Evolutionary conservation across 306 rosid species (phyloP).

Genomic region (Prunus davidiana): DNA sequence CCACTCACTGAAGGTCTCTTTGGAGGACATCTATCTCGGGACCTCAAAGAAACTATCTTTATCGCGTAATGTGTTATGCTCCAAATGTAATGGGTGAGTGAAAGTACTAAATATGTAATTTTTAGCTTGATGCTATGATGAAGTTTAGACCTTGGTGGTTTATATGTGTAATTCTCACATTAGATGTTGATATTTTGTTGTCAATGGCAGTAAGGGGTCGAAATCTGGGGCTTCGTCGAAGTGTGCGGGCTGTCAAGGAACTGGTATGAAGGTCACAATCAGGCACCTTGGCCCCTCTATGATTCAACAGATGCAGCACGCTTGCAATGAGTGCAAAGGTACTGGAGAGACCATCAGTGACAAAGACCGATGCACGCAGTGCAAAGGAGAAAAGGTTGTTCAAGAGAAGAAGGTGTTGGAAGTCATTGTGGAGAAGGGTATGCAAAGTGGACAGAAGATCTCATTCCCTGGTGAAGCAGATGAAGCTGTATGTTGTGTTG

Average conservation of each 20-base stretch:
- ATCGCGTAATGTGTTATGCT: conserved; percentile 65
- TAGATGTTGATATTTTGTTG: neutral
- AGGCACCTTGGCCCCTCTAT: conserved; percentile 77
- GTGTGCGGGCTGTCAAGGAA: conserved; percentile 77
- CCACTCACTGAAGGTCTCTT: conserved; percentile 71
- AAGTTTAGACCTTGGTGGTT: neutral
- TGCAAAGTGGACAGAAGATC: conserved; percentile 80
- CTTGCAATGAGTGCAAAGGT: conserved; percentile 90
- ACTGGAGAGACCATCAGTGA: conserved; percentile 79
- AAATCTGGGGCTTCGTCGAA: conserved; percentile 68
- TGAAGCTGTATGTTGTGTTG: conserved; percentile 53
- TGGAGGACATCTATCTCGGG: conserved; percentile 78
- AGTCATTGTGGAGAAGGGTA: conserved; percentile 82
- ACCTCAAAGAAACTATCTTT: conserved; percentile 77
- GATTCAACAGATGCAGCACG: conserved; percentile 88
- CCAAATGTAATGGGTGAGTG: conserved; percentile 78
- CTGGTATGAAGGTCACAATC: conserved; percentile 78
- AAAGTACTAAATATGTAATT: neutral
- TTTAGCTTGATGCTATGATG: neutral
- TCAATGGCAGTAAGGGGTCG: conserved; percentile 64
- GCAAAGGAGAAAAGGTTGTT: conserved; percentile 85
- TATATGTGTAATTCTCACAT: neutral
- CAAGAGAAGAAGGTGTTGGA: conserved; percentile 82
- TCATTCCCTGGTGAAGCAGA: conserved; percentile 96
- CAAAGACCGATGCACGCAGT: conserved; percentile 63